Evolutionary conservation across 352 stramenopile genomes (phyloP), one percentile per base, ranked within the genome.

Genomic region (Halophytophthora batemanensis): DNA sequence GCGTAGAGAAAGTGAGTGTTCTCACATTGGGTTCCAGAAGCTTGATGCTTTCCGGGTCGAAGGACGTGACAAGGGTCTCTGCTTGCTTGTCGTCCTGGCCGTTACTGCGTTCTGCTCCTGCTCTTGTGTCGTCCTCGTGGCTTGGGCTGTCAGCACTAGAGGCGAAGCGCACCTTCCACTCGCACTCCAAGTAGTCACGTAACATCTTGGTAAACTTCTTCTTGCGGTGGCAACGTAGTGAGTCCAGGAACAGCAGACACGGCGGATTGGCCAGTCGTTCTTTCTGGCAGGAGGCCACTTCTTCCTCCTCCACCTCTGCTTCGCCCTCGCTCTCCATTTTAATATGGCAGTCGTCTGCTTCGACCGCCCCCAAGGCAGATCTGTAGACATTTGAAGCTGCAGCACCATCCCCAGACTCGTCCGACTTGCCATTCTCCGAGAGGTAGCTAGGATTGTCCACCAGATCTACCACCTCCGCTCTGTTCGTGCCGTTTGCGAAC

Each of bases 221-320:
- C 64, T 97, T 97, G 45, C 74, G 81, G 59, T 98, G 95, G 53
- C 88, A 96, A n/a, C 82, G 85, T 37, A 98, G 73, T 37, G 93
- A 98, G 66, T 98, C 95, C 38, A 98, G 71, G 66, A 98, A 98
- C 8, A 98, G 72, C 37, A 98, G 69, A 55, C 89, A 96, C 15
- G 71, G 72, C 39, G 80, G 77, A 40, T 78, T 59, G 18, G 72
- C 51, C 3, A 54, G 44, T 6, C 78, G 69, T 18, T 82, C 50
- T 36, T 63, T 33, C 51, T 60, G 48, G 46, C 56, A 71, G n/a
- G 56, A 64, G 14, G 56, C 18, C 11, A 87, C 8, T 54, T 87
- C 73, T 37, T 91, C 69, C 59, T 78, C 61, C 53, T 86, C 68
- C 1, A 71, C 42, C 28, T 71, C 53, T 15, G 45, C 47, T 41